Conservation (phyloP, 139 green algal species). For the Chlorokybus atmophyticus region DNA sequence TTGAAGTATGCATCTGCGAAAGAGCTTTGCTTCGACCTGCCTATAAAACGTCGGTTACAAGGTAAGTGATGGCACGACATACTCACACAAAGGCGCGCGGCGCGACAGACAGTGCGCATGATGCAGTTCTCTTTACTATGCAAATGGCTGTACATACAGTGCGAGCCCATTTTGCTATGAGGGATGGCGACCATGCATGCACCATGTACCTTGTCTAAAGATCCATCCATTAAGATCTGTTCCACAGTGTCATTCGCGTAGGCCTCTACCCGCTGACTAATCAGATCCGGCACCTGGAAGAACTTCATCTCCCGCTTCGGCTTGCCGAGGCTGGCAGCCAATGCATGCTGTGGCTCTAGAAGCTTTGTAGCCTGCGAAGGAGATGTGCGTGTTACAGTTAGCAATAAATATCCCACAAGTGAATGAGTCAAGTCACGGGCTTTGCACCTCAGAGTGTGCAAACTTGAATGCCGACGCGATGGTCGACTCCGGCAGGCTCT, state of each 20-base stretch:
- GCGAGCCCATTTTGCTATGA: background rate
- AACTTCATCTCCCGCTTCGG: slow-evolving; percentile 14
- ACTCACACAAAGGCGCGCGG: too few relatives aligned
- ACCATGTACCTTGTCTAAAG: slow-evolving; percentile 13
- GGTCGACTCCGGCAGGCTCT: slow-evolving; percentile 17
- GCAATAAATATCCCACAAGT: too few relatives aligned
- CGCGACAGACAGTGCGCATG: too few relatives aligned
- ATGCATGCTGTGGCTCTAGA: slow-evolving; percentile 14
- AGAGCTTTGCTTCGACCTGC: too few relatives aligned
- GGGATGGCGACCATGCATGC: background rate
- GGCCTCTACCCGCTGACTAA: slow-evolving; percentile 10
- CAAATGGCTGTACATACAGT: too few relatives aligned
- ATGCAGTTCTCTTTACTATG: too few relatives aligned
- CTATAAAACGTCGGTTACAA: too few relatives aligned
- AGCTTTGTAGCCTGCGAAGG: slow-evolving; percentile 18
- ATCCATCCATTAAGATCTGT: slow-evolving; percentile 10
- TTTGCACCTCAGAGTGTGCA: too few relatives aligned
- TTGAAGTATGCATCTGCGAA: too few relatives aligned
- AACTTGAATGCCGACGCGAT: slow-evolving; percentile 21
- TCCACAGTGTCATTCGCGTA: slow-evolving; percentile 4
- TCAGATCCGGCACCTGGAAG: background rate
- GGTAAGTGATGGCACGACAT: too few relatives aligned
- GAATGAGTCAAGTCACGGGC: too few relatives aligned
- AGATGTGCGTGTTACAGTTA: too few relatives aligned
- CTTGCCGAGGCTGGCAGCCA: slow-evolving; percentile 9